Evolutionary conservation across 2,329 filamentous ascomycete genomes (phyloP), one percentile per base, ranked within the genome.

Genomic region (Cyphellophora europaea): DNA sequence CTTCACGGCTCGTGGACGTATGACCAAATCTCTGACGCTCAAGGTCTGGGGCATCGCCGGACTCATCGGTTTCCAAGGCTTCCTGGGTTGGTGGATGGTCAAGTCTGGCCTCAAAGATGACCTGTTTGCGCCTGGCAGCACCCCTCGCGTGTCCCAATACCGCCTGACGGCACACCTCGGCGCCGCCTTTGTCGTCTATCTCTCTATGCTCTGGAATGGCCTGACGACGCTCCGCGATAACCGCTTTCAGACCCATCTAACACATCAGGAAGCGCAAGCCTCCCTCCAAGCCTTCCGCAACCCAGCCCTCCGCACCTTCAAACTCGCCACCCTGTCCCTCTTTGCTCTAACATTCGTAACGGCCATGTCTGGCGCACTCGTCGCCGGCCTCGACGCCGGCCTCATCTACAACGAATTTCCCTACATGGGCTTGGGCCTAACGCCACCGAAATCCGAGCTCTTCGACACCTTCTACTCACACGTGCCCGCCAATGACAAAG

Each of bases 51-150:
- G 87, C 10, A 96, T 98, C 44, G 84, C 85, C 28, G 76, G 72
- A 32, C 69, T 96, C 50, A 95, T 98, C 52, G 91, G 86, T 36
- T 91, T 94, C 59, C 91, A 98, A 59, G 91, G 91, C 29, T 75
- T 91, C 52, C 79, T 98, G 45, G 91, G 91, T 36, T 98, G 91
- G 91, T 98, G 91, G 87, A 98, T 98, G 91, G 91, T 98, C 49
- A 93, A 93, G 62, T 93, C 84, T 8, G 91, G 91, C 2, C 69
- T 98, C 43, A 93, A 89, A 57, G 91, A 96, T 55, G 91, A 98
- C 57, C 73, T 98, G 17, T 95, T 98, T 55, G 84, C 84, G 13
- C 82, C 85, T 2, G 91, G 88, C 10, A 82, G 80, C 37, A 86
- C 94, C 58, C 91, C 91, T 1, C 78, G 91, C 40, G 91, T 98